Evolutionary conservation across 352 stramenopile genomes (phyloP).

Genomic region (Elongisporangium anandrum): DNA sequence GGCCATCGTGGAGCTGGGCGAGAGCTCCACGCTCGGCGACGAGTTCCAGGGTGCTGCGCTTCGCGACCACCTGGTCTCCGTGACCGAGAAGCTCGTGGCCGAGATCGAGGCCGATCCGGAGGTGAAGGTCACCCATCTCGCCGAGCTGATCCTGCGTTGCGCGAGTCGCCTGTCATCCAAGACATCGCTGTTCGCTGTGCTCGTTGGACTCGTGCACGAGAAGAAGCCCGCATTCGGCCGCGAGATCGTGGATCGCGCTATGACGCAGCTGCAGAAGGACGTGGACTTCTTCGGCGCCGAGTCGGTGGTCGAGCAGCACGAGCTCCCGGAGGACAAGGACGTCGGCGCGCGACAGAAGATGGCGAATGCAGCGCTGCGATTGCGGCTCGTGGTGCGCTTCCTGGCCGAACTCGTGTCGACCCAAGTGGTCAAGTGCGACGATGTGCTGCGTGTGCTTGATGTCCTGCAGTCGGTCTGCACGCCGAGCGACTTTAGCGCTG

Average conservation of each 20-base stretch:
- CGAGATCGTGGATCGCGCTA: conserved; percentile 34
- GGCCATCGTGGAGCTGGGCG: conserved; percentile 61
- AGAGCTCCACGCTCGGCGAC: conserved; percentile 25
- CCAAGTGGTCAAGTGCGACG: conserved; percentile 53
- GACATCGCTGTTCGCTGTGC: conserved; percentile 62
- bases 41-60: conserved; percentile 23
- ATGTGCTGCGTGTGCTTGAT: conserved; percentile 58
- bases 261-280: conserved; percentile 44
- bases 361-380: conserved; percentile 31
- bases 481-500: conserved; percentile 47
- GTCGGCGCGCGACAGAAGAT: conserved; percentile 26
- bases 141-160: conserved; percentile 47
- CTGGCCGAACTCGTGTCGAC: conserved; percentile 51
- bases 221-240: conserved; percentile 50
- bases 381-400: conserved; percentile 62
- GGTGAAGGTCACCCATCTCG: conserved; percentile 56
- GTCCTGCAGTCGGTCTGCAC: conserved; percentile 61
- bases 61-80: conserved; percentile 44
- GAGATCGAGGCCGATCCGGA: conserved; percentile 56
- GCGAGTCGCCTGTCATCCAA: conserved; percentile 58
- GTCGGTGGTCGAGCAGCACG: conserved; percentile 6
- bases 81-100: conserved; percentile 30
- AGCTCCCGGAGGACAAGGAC: conserved; percentile 22
- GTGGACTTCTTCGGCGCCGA: conserved; percentile 48
- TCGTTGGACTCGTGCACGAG: conserved; percentile 66